Evolutionary conservation across 331 rosid species (phyloP), one percentile per base, ranked within the genome.

Genomic region (Ulmus americana): DNA sequence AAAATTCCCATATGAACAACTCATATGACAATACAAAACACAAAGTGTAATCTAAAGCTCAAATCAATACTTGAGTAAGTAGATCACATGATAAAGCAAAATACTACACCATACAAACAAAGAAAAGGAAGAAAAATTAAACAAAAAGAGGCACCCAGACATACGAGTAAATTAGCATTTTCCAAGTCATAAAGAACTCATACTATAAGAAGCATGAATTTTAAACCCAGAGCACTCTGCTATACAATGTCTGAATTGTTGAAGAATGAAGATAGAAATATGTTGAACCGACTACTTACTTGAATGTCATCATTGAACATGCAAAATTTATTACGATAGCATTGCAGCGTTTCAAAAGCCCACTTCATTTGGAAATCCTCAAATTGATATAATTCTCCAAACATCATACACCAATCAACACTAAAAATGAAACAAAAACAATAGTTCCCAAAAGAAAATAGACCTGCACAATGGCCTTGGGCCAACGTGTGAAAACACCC

Each of bases 361-460:
- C 99, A 94, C 77, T 94, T 94, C 95, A 90, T 87, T 87, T 94
- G 99, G 75, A 94, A 94, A 83, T 94, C 99, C 82, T 94, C 99
- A 74, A 94, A 94, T 97, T 94, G 85, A 74, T 18, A 47, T 56
- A 71, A 61, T 65, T 18, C 59, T 56, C 64, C 46, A 83, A 61
- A 20, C 65, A 68, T 63, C 47, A 70, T 73, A 77, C 56, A 85
- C 39, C 20, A 74, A 39, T 49, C 63, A 69, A 68, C 63, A 61
- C 49, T 52, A 49, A 61, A 70, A 42, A 55, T 18, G 58, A 70
- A 45, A 61, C 7, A 65, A 74, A 61, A 76, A 44, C 7, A 52
- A 55, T 70, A 64, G 45, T 49, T 66, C 71, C 56, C 55, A 72
- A 81, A 75, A 75, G 63, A 67, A 65, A 74, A 28, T 63, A 80